phyloP scores from a whole-genome alignment of 352 stramenopile species.

The Phytophthora sansomeana region DNA sequence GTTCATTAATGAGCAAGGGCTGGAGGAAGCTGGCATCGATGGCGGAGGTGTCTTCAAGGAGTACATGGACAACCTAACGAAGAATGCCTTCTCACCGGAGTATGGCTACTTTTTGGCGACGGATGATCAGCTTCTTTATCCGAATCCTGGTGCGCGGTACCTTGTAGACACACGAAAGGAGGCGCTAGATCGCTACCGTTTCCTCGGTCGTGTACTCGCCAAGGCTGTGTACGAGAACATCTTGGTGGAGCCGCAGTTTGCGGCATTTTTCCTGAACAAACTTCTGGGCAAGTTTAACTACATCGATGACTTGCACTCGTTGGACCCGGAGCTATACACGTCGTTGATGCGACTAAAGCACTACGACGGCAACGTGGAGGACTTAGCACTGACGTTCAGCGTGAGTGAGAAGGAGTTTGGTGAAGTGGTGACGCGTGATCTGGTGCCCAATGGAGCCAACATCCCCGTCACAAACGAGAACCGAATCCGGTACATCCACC shows the following conservation, averaged over 20 bases:
- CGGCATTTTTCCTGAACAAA: constrained; percentile 97
- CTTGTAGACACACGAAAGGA: constrained; percentile 81
- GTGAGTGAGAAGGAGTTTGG: constrained; percentile 84
- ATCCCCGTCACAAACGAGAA: constrained; percentile 94
- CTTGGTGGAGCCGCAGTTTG: constrained; percentile 97
- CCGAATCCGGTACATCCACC: constrained; percentile 96
- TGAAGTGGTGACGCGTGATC: constrained; percentile 57
- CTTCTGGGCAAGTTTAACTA: constrained; percentile 91
- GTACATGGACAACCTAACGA: constrained; percentile 93
- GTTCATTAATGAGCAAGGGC: constrained; percentile 93
- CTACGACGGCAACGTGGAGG: constrained; percentile 92
- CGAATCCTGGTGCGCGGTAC: constrained; percentile 90
- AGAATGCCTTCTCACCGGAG: constrained; percentile 89
- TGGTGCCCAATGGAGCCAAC: constrained; percentile 89
- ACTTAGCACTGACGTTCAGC: constrained; percentile 96
- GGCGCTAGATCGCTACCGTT: constrained; percentile 93
- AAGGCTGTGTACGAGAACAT: constrained; percentile 98
- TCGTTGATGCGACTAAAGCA: constrained; percentile 97
- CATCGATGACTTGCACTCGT: constrained; percentile 93
- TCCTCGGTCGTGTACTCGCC: constrained; percentile 94
- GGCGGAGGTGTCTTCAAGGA: constrained; percentile 98
- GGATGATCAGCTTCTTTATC: constrained; percentile 91
- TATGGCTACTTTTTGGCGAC: constrained; percentile 88
- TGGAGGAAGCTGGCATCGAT: constrained; percentile 97
- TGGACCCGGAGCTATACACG: constrained; percentile 95